These are phyloP conservation scores for Colletotrichum aenigma DNA, from an alignment of 2,329 filamentous ascomycete genomes.

Conservation along the genomic window DNA sequence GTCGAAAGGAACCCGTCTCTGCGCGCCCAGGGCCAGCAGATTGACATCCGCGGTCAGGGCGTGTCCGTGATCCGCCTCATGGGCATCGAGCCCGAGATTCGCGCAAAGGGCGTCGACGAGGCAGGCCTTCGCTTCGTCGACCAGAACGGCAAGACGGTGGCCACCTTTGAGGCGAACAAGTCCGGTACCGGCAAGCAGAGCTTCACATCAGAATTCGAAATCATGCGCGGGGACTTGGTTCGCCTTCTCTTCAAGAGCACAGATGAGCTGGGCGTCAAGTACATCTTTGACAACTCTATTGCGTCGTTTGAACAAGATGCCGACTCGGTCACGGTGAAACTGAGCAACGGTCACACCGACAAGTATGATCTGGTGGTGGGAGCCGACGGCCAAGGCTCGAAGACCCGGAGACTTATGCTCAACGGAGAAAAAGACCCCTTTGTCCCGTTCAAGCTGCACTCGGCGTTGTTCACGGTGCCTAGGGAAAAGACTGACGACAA, in stretches of 20 bases:
- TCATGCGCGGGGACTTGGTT: slow-evolving; percentile 62
- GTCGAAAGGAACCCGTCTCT: slow-evolving; percentile 43
- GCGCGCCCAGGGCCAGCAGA: slow-evolving; percentile 45
- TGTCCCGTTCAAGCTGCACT: slow-evolving; percentile 27
- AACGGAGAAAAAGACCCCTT: slow-evolving; percentile 26
- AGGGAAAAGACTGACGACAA: slow-evolving; percentile 21
- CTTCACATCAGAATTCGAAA: slow-evolving; percentile 61
- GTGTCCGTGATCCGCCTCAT: slow-evolving; percentile 41
- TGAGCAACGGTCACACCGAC: slow-evolving; percentile 46
- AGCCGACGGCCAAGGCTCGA: slow-evolving; percentile 59
- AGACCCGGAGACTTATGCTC: slow-evolving; percentile 47
- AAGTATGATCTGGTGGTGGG: slow-evolving; percentile 58
- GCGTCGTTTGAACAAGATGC: slow-evolving; percentile 34
- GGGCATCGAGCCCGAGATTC: slow-evolving; percentile 41
- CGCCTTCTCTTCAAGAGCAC: slow-evolving; percentile 50
- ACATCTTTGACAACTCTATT: slow-evolving; percentile 28
- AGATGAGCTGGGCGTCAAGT: slow-evolving; percentile 26
- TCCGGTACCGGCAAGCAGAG: slow-evolving; percentile 45
- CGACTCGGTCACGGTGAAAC: slow-evolving; percentile 36
- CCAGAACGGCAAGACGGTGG: slow-evolving; percentile 36
- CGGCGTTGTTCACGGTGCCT: slow-evolving; percentile 37
- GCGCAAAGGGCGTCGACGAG: slow-evolving; percentile 46
- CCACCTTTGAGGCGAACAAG: slow-evolving; percentile 42
- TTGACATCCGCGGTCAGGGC: slow-evolving; percentile 49
- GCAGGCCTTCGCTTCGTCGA: slow-evolving; percentile 52